Conservation (phyloP, 192 early-diverging fungal species). For the Coemansia erecta region DNA sequence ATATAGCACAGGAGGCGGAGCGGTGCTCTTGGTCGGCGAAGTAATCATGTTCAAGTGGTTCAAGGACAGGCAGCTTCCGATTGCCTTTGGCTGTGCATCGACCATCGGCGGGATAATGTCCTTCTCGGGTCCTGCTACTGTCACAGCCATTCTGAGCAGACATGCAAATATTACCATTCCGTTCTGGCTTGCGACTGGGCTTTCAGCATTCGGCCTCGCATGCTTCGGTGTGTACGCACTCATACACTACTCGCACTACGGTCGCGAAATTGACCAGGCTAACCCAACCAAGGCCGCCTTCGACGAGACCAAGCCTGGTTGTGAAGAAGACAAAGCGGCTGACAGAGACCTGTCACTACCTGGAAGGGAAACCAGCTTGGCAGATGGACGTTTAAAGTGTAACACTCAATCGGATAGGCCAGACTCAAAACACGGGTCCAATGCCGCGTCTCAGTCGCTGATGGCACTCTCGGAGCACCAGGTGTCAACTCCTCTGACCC, state of each 20-base stretch:
- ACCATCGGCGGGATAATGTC: slow-evolving; percentile 46
- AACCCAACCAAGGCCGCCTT: neutral
- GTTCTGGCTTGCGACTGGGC: slow-evolving; percentile 56
- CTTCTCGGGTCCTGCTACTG: slow-evolving; percentile 44
- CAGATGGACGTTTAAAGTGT: neutral
- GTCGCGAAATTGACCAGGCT: slow-evolving; percentile 3
- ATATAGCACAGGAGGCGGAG: slow-evolving; percentile 50
- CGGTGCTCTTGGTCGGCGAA: slow-evolving; percentile 52
- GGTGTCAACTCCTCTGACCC: neutral
- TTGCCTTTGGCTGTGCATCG: slow-evolving; percentile 46
- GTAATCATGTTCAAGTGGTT: slow-evolving; percentile 58
- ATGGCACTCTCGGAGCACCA: neutral
- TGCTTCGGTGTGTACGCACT: slow-evolving; percentile 54
- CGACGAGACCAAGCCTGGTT: neutral
- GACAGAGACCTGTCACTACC: neutral
- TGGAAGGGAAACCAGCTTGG: neutral
- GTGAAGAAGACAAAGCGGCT: neutral
- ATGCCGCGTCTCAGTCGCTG: neutral
- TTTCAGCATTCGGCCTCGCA: slow-evolving; percentile 53
- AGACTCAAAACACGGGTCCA: neutral
- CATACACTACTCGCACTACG: slow-evolving; percentile 53
- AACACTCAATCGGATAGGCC: neutral
- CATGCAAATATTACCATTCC: slow-evolving; percentile 38
- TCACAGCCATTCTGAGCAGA: slow-evolving; percentile 36
- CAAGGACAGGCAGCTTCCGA: slow-evolving; percentile 42